Conservation (phyloP, 768 basidiomycete genomes). For the Amanita exitialis region DNA sequence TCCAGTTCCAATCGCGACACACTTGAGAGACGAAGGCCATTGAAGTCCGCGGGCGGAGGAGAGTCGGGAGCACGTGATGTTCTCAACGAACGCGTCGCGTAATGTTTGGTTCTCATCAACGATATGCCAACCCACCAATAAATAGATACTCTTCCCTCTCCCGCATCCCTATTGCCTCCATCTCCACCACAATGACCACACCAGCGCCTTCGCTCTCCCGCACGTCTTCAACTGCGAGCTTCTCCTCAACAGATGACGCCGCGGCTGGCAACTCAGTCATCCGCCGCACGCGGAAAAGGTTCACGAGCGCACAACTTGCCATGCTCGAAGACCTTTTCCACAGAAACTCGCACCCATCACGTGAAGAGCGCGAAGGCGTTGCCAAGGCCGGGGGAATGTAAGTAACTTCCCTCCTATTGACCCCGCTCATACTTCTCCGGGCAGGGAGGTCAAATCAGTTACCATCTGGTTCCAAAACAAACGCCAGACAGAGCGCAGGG, state of each 20-base stretch:
- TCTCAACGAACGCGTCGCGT: constrained; percentile 8
- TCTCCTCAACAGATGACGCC: constrained; percentile 38
- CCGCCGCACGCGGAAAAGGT: constrained; percentile 61
- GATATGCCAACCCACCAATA: constrained; percentile 9
- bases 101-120: constrained; percentile 7
- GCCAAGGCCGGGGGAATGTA: constrained; percentile 57
- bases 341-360: constrained; percentile 63
- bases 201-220: constrained; percentile 30
- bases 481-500: constrained; percentile 58
- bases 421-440: constrained; percentile 7
- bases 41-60: constrained; percentile 4
- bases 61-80: constrained; percentile 5
- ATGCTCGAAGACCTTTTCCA: constrained; percentile 70
- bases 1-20: background rate
- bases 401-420: constrained; percentile 16
- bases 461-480: constrained; percentile 86
- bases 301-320: constrained; percentile 56
- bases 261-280: constrained; percentile 22
- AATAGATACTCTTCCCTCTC: constrained; percentile 11
- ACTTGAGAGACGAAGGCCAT: background rate
- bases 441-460: constrained; percentile 57
- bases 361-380: constrained; percentile 58
- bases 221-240: constrained; percentile 46
- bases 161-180: constrained; percentile 6
- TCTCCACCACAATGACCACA: background rate